Percentiles rank a stretch among this genome's conserved stretches.
phyloP scores from a whole-genome alignment of 805 yeast genomes.

The Jamesozyma lodderae region DNA sequence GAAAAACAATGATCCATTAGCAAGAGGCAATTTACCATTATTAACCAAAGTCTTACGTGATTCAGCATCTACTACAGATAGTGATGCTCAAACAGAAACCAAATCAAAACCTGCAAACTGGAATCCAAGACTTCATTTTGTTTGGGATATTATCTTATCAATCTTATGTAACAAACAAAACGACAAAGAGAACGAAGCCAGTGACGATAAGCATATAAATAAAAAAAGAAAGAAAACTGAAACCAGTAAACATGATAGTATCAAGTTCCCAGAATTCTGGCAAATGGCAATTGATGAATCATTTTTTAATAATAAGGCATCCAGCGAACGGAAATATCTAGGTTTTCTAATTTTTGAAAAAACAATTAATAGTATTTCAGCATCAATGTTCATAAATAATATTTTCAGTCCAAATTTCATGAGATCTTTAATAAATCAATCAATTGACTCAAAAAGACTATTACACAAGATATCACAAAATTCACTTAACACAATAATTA shows the following conservation, averaged over 20 bases:
- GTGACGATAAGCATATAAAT: constrained; percentile 12
- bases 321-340: constrained; percentile 78
- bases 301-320: constrained; percentile 64
- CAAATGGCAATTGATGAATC: constrained; percentile 68
- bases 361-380: constrained; percentile 31
- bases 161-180: not conserved
- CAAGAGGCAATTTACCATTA: constrained; percentile 54
- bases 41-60: constrained; percentile 60
- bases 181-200: constrained; percentile 3
- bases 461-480: constrained; percentile 58
- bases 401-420: constrained; percentile 57
- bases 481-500: constrained; percentile 38
- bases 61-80: constrained; percentile 31
- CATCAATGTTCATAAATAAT: constrained; percentile 9
- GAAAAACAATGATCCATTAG: constrained; percentile 66
- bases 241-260: constrained; percentile 17
- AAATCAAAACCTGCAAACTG: constrained; percentile 50
- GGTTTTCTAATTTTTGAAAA: constrained; percentile 68
- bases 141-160: constrained; percentile 55
- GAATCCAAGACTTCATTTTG: constrained; percentile 68
- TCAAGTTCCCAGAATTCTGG: constrained; percentile 64
- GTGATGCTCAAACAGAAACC: constrained; percentile 19
- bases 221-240: constrained; percentile 36
- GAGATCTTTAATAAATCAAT: constrained; percentile 69
- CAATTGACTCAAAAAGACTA: constrained; percentile 53